Base-by-base conservation (phyloP, 371 early-diverging fungal genomes). In the Haplosporangium sp. region DNA sequence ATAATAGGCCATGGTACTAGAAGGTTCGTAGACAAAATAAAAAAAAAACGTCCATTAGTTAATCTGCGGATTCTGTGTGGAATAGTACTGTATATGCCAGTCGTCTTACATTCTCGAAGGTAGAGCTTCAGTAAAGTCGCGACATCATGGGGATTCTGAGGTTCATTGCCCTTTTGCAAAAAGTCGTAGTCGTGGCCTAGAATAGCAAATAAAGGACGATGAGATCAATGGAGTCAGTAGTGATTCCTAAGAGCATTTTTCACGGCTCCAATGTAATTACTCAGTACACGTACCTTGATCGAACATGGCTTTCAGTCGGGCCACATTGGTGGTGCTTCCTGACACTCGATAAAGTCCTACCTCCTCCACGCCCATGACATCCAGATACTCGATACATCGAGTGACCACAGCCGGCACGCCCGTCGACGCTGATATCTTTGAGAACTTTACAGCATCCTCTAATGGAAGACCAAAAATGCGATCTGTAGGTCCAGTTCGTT, bases 111-210 rank as follows among this genome's bases (percentile, higher is more conserved):
- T 83, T 94, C 94, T 48, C 95, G 84, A 23, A 95, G 72, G 69
- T 90, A 95, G 67, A 92, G 87, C 67, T 95, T 95, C n/a, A 95
- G 83, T 21, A 95, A 75, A 2, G 94, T 89, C n/a, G 93, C 89
- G 14, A 95, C 91, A 16, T 89, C 93, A 69, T 95, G 94, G 1
- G 93, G 89, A 65, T 95, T 95, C 36, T 69, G 75, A 12, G 75
- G 75, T 46, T 90, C 83, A 16, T 73, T 74, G 8, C 84, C 82
- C 29, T 66, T 67, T 67, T 82, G 82, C 48, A 77, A 54, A 59
- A 89, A 85, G 72, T 90, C 85, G 42, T 87, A 71, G 63, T 88
- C 88, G 42, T 73, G 67, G 7, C 87, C 90, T 86, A 73, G 3
- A 69, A 12, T 16, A 43, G 20, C 13, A n/a, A 7, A 54, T n/a